These are phyloP conservation scores for Phytopythium delawarense DNA, from an alignment of 352 stramenopile species.

Conservation along the genomic window DNA sequence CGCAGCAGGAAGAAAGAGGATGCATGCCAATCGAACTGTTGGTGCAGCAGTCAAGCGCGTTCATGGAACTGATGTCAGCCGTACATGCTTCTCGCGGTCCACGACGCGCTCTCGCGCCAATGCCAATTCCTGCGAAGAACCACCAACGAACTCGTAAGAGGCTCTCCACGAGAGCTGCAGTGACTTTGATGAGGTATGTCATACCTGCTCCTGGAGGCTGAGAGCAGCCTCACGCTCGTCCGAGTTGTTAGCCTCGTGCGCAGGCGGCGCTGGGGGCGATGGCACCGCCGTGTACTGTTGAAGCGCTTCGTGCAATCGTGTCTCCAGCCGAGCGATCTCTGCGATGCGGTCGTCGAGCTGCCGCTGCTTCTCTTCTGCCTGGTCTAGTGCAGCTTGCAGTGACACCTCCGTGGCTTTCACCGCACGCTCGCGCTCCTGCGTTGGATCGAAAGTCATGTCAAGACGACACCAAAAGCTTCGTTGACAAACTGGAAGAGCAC, in stretches of 20 bases:
- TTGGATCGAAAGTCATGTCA: background rate
- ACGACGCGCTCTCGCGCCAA: slow-evolving; percentile 12
- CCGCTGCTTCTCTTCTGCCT: slow-evolving; percentile 26
- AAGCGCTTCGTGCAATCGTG: slow-evolving; percentile 40
- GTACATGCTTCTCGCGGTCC: slow-evolving; percentile 33
- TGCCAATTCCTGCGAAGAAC: slow-evolving; percentile 12
- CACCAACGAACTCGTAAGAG: background rate
- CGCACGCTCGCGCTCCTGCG: slow-evolving; percentile 29
- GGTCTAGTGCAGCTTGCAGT: slow-evolving; percentile 29
- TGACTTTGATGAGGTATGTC: background rate
- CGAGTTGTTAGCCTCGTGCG: slow-evolving; percentile 4
- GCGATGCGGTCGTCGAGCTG: slow-evolving; percentile 31
- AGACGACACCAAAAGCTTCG: background rate
- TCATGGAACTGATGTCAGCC: background rate
- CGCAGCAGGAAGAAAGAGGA: no score
- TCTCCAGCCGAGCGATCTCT: slow-evolving; percentile 37
- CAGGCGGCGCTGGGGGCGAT: background rate
- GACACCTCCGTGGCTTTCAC: slow-evolving; percentile 25
- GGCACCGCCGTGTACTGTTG: slow-evolving; percentile 8
- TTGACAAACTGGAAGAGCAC: slow-evolving; percentile 6
- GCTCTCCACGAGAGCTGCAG: background rate
- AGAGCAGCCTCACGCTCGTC: slow-evolving; percentile 22
- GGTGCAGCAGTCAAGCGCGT: background rate
- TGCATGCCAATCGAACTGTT: background rate
- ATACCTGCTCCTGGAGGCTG: slow-evolving; percentile 27